Base-by-base conservation (phyloP, 305 asterid genomes). In the Ilex paraguariensis region DNA sequence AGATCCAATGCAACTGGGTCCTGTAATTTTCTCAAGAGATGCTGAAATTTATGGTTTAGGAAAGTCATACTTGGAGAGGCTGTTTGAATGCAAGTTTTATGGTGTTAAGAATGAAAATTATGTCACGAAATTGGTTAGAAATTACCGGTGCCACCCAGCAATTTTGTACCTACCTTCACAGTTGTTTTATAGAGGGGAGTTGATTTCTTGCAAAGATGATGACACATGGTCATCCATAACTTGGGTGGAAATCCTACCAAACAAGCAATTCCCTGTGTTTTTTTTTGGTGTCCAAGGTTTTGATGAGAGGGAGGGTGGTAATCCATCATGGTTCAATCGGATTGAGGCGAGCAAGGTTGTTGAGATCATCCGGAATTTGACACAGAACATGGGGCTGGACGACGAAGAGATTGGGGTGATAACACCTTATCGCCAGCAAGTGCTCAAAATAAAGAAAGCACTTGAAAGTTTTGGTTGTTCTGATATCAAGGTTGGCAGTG, bases 311-410 rank as follows among this genome's bases (percentile, higher is more conserved):
- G 99, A 93, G 78, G 99, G 99, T 52, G 82, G 72, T 74, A 93
- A 93, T 57, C 98, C 99, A 0, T 93, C 99, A 7, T 93, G 96
- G 97, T 93, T 93, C 79, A 93, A 93, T 62, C 79, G 96, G 73
- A 86, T 74, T 2, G 99, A 93, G 74, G 99, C 86, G 10, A 90
- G 99, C 85, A 87, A 87, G 77, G 95, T 81, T 3, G 90, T 86
- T 17, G 95, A 87, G 73, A 77, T 84, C 17, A 73, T 86, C 39
- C 61, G 57, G 54, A 64, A 73, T 70, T 70, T 93, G 64, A 70
- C 73, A 11, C 79, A 58, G 64, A 64, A 79, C 7, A 81, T 81
- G 56, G 95, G 87, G 64, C 14, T 93, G 61, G 74, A 65, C 28
- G 92, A 79, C 65, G 86, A 80, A 66, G 91, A 90, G 14, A 80